Evolutionary conservation across 345 rosid species (phyloP), one percentile per base, ranked within the genome.

Genomic region (Triadica sebifera): DNA sequence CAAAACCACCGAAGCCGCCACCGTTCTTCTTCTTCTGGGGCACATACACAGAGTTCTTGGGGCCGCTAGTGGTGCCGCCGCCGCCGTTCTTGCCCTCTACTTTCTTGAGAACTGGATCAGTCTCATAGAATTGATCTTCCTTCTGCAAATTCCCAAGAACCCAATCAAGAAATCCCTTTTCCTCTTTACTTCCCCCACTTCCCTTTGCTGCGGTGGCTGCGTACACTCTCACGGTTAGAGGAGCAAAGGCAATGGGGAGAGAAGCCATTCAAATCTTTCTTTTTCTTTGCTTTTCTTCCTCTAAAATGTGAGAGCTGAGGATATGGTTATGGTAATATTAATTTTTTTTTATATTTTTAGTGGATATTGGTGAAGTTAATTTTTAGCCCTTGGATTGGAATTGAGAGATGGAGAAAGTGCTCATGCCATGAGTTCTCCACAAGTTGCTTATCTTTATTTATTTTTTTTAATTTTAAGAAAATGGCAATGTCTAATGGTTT

Each of bases 61-160:
- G 71, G 20, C 87, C 86, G 34, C 70, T 73, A 65, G 81, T 76
- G 70, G 84, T 80, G 74, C 78, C 78, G 69, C 82, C 72, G 74
- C 77, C 76, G 12, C 75, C 59, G 49, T 15, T 77, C 79, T 87
- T 87, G 67, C 71, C 92, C 76, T 90, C 97, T 43, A 70, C 91
- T 72, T 87, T 90, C 82, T 87, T 77, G 37, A 92, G 90, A 65
- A 92, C 65, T 5, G 97, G 96, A 71, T 92, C 91, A 38, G 91
- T 88, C 84, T 90, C 97, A 49, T 90, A 89, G 81, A 92, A 90
- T 84, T 89, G 93, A 46, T 92, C 97, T 82, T 89, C 84, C 77
- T 90, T 92, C 13, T 66, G 57, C 85, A 92, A 57, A 65, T 79
- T 78, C 12, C 93, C 93, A 0, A 92, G 52, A 45, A 92, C 74